Evolutionary conservation across 2,329 filamentous ascomycete species (phyloP).

Genomic region (Fusarium udum): DNA sequence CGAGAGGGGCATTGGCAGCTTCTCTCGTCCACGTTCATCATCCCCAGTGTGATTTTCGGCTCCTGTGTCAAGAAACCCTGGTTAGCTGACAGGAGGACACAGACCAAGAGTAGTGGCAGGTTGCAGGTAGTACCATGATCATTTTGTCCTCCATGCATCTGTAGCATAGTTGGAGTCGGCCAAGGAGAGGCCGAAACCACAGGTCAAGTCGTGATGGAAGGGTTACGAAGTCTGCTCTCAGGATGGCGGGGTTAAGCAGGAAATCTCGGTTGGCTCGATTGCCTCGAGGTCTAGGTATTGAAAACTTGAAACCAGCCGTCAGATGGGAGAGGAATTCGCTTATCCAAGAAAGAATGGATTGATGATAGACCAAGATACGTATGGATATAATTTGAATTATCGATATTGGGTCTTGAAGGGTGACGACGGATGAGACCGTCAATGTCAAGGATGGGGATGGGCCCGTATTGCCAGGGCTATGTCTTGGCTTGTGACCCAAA

Average conservation of each 20-base stretch:
- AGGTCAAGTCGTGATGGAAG: slow-evolving; percentile 29
- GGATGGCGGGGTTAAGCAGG: slow-evolving; percentile 42
- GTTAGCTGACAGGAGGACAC: slow-evolving; percentile 36
- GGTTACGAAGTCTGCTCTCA: slow-evolving; percentile 27
- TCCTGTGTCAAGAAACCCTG: slow-evolving; percentile 39
- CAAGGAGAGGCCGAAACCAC: slow-evolving; percentile 34
- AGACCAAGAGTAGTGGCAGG: slow-evolving; percentile 7
- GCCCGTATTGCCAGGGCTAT: slow-evolving; percentile 21
- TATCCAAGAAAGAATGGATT: background rate
- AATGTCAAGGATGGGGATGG: slow-evolving; percentile 18
- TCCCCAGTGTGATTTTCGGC: slow-evolving; percentile 47
- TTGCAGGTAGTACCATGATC: slow-evolving; percentile 50
- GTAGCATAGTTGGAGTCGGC: slow-evolving; percentile 54
- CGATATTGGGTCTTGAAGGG: slow-evolving; percentile 25
- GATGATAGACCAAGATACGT: background rate
- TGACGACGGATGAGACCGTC: slow-evolving; percentile 22
- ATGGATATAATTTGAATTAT: slow-evolving; percentile 22
- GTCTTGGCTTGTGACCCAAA: slow-evolving; percentile 37
- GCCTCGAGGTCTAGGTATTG: slow-evolving; percentile 15
- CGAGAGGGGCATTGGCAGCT: slow-evolving; percentile 58
- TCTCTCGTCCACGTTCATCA: slow-evolving; percentile 55
- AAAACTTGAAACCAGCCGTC: slow-evolving; percentile 25
- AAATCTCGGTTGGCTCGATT: slow-evolving; percentile 40
- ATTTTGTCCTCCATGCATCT: slow-evolving; percentile 54
- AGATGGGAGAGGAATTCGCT: slow-evolving; percentile 5